Conservation (phyloP, 2,329 filamentous ascomycete genomes). For the Apiospora pterosperma region DNA sequence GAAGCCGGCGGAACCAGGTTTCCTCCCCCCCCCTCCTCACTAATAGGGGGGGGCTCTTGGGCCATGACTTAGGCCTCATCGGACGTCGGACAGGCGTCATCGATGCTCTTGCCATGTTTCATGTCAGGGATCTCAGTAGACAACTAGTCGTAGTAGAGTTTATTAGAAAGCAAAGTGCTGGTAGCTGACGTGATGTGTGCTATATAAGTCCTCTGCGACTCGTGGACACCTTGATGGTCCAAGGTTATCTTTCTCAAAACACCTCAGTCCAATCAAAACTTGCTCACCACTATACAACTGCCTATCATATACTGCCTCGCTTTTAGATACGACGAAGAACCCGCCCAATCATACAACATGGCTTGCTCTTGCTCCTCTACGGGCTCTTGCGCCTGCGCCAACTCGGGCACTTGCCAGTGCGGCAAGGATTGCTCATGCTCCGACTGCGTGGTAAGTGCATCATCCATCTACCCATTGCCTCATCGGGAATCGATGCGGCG, state of each 20-base stretch:
- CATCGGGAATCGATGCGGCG: neutral
- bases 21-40: too few relatives aligned
- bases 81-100: neutral
- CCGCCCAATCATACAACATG: neutral
- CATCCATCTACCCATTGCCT: neutral
- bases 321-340: neutral
- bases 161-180: neutral
- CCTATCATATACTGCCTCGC: neutral
- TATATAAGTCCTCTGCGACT: neutral
- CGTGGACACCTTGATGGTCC: neutral
- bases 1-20: neutral
- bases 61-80: neutral
- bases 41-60: neutral
- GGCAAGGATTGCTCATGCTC: neutral
- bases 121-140: neutral
- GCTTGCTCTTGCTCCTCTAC: conserved; percentile 1
- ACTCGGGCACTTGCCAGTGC: conserved; percentile 2
- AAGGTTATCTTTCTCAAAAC: neutral
- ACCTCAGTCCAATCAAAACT: neutral
- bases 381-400: conserved; percentile 2
- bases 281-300: neutral
- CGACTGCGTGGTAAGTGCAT: neutral
- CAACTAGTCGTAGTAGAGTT: neutral
- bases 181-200: neutral
- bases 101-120: neutral